Evolutionary conservation across 495 filamentous ascomycete species (phyloP).

Genomic region (Neurospora sublineolata): DNA sequence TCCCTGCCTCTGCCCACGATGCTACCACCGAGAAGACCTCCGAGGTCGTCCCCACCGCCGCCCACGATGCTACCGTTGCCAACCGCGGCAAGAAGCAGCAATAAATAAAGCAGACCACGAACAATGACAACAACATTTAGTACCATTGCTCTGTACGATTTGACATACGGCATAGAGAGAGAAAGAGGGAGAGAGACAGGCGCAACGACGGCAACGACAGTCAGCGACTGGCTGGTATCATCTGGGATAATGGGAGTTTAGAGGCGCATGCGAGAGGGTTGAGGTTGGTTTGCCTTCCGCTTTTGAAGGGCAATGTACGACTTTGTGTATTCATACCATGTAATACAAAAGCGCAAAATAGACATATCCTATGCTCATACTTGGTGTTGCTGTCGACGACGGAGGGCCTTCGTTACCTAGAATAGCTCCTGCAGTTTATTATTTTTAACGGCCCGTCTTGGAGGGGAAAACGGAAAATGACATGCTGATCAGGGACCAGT

Average conservation of each 20-base stretch:
- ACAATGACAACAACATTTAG: not conserved
- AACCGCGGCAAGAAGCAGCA: conserved; percentile 17
- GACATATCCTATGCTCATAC: not conserved
- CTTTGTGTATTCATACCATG: conserved; percentile 10
- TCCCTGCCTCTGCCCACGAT: not conserved
- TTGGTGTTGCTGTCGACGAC: not conserved
- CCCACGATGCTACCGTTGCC: conserved; percentile 16
- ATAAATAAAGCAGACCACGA: not conserved
- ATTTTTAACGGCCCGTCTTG: not conserved
- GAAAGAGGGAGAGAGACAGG: not conserved
- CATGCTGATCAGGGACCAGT: not conserved
- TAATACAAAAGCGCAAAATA: conserved; percentile 6
- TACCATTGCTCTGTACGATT: not conserved
- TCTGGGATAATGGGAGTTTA: not conserved
- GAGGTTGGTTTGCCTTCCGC: not conserved
- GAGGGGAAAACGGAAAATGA: not conserved
- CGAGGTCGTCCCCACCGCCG: conserved; percentile 8
- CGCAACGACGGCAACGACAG: not conserved
- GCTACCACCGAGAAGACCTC: not conserved
- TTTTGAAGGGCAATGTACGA: conserved; percentile 4
- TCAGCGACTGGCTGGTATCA: not conserved
- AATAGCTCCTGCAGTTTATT: not conserved
- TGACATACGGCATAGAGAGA: not conserved
- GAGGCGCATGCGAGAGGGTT: conserved; percentile 1
- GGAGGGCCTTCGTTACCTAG: not conserved